phyloP scores from a whole-genome alignment of 2,329 filamentous ascomycete species.

The Setomelanomma holmii region DNA sequence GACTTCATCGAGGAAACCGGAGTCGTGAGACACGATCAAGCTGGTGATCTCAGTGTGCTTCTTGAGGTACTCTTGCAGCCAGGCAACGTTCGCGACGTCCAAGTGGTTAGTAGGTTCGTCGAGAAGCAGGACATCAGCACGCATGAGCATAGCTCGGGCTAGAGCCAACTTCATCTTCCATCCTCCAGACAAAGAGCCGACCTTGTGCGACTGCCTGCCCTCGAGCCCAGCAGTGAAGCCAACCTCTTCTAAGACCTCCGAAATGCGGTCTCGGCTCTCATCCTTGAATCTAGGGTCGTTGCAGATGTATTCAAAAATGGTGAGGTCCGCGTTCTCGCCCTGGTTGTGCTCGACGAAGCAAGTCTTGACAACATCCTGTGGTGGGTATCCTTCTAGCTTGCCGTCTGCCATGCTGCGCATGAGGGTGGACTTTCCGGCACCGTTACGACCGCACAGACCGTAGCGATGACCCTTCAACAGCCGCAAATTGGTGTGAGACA shows the following conservation, averaged over 20 bases:
- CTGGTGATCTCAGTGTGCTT: constrained; percentile 95
- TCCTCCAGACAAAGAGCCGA: constrained; percentile 93
- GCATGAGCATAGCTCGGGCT: constrained; percentile 94
- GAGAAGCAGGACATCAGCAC: constrained; percentile 92
- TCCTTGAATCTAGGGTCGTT: constrained; percentile 87
- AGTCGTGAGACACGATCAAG: constrained; percentile 98
- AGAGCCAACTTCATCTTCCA: constrained; percentile 99
- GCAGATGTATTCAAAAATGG: constrained; percentile 88
- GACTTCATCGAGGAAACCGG: constrained; percentile 93
- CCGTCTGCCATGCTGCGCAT: constrained; percentile 96
- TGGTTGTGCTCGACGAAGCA: constrained; percentile 99
- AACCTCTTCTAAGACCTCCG: constrained; percentile 83
- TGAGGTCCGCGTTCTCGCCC: constrained; percentile 95
- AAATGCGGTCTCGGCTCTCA: constrained; percentile 81
- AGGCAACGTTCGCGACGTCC: constrained; percentile 94
- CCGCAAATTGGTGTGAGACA: constrained; percentile 94
- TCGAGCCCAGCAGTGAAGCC: constrained; percentile 91
- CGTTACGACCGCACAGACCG: constrained; percentile 95
- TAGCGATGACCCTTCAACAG: constrained; percentile 97
- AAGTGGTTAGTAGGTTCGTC: constrained; percentile 99
- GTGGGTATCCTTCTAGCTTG: constrained; percentile 95
- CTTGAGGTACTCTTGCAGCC: constrained; percentile 95
- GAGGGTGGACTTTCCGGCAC: constrained; percentile 97
- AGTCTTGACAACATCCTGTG: constrained; percentile 89
- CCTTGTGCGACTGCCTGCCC: constrained; percentile 85